A percentile compares a stretch with the other conserved stretches of the same genome.
Evolutionary conservation across 805 yeast genomes (phyloP).

Genomic region (Candida pini): DNA sequence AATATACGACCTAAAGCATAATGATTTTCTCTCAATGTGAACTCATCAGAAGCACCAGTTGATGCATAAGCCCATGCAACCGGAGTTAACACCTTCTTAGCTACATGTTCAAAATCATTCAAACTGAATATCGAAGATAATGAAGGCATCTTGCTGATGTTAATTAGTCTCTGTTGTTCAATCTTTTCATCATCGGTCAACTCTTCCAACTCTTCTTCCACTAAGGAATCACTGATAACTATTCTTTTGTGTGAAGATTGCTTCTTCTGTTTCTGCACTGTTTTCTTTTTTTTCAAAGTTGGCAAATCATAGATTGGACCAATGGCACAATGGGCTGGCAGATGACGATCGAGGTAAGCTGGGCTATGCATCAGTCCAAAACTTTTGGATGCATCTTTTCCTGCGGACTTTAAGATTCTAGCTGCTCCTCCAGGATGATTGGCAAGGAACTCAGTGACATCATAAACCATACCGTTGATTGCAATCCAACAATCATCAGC

Average conservation of each 20-base stretch:
- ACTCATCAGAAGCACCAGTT: constrained; percentile 85
- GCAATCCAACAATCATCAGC: constrained; percentile 80
- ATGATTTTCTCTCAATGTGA: constrained; percentile 79
- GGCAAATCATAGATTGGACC: constrained; percentile 30
- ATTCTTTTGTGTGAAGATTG: constrained; percentile 5
- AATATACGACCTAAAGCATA: constrained; percentile 77
- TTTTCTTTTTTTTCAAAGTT: constrained; percentile 19
- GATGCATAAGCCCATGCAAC: constrained; percentile 86
- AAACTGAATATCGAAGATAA: constrained; percentile 62
- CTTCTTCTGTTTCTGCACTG: constrained; percentile 24
- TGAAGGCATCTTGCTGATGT: constrained; percentile 53
- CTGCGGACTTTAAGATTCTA: constrained; percentile 40
- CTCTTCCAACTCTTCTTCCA: constrained; percentile 4
- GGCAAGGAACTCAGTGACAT: constrained; percentile 40
- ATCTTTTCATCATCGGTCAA: constrained; percentile 16
- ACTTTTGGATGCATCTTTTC: constrained; percentile 40
- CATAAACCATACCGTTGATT: constrained; percentile 68
- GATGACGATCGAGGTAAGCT: constrained; percentile 19
- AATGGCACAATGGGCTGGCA: constrained; percentile 26
- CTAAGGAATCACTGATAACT: constrained; percentile 37
- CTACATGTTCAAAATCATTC: constrained; percentile 82
- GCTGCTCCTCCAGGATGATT: constrained; percentile 44
- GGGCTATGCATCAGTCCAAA: constrained; percentile 25
- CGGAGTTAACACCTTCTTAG: constrained; percentile 64
- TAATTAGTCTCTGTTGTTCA: constrained; percentile 33